Percentiles rank a stretch among this genome's conserved stretches.
Evolutionary conservation across 1,284 basidiomycete genomes (phyloP).

Genomic region (Microbotryum silenes-acaulis): DNA sequence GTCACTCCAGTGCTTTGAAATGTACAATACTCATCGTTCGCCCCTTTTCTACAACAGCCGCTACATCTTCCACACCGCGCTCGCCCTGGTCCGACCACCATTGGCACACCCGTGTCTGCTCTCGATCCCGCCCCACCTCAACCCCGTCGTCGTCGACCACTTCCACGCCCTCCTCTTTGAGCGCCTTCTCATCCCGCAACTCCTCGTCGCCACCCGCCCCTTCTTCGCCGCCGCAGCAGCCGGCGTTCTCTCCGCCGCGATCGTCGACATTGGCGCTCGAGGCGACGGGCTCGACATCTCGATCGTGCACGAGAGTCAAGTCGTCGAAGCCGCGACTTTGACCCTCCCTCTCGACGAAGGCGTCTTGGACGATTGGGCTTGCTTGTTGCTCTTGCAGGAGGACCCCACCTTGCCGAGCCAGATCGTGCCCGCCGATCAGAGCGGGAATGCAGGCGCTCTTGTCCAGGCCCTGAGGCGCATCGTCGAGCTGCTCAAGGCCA

Average conservation of each 20-base stretch:
- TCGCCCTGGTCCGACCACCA: constrained; percentile 69
- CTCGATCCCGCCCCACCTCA: constrained; percentile 60
- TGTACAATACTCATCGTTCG: background rate
- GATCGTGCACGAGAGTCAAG: constrained; percentile 69
- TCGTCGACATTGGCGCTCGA: constrained; percentile 70
- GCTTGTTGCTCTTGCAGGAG: constrained; percentile 60
- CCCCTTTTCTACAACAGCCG: constrained; percentile 58
- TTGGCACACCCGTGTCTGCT: constrained; percentile 82
- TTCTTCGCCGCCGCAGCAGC: constrained; percentile 61
- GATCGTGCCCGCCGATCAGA: constrained; percentile 5
- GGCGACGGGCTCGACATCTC: constrained; percentile 62
- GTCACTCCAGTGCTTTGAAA: background rate
- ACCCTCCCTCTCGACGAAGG: constrained; percentile 56
- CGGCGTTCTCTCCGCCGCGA: constrained; percentile 63
- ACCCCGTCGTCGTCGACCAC: constrained; percentile 64
- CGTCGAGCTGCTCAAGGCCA: constrained; percentile 51
- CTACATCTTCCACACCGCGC: constrained; percentile 66
- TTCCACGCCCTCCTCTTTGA: constrained; percentile 88
- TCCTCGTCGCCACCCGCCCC: constrained; percentile 74
- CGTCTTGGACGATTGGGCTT: constrained; percentile 69
- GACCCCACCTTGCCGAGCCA: constrained; percentile 33
- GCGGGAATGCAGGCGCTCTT: constrained; percentile 13
- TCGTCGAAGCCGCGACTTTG: constrained; percentile 55
- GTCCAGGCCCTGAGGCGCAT: constrained; percentile 39
- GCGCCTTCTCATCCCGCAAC: constrained; percentile 82